These are phyloP conservation scores for Furculomyces boomerangus DNA, from an alignment of 371 early-diverging fungal genomes.

Conservation along the genomic window DNA sequence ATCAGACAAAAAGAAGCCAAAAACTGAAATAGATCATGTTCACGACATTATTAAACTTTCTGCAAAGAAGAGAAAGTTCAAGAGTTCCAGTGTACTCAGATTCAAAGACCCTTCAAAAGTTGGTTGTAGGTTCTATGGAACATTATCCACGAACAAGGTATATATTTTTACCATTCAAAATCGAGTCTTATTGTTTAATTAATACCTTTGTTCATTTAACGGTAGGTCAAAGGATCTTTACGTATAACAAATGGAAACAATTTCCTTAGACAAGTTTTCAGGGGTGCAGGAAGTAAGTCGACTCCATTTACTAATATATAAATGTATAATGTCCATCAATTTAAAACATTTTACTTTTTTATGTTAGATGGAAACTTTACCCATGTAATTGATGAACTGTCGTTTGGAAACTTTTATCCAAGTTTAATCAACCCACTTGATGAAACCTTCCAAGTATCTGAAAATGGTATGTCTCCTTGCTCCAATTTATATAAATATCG, in stretches of 20 bases:
- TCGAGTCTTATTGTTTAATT: too few relatives aligned
- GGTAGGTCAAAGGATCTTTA: constrained; percentile 54
- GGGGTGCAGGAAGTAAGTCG: too few relatives aligned
- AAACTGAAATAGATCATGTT: constrained; percentile 7
- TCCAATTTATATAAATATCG: not conserved
- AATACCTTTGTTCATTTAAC: too few relatives aligned
- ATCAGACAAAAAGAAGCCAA: not conserved
- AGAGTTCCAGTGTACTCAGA: not conserved
- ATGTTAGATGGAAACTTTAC: constrained; percentile 63
- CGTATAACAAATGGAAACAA: constrained; percentile 79
- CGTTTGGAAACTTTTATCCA: constrained; percentile 73
- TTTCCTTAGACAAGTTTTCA: not conserved
- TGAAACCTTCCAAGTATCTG: constrained; percentile 45
- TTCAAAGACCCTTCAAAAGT: constrained; percentile 8
- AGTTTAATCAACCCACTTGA: constrained; percentile 74
- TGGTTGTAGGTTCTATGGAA: constrained; percentile 62
- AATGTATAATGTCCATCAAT: too few relatives aligned
- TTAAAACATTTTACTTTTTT: too few relatives aligned
- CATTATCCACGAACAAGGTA: constrained; percentile 46
- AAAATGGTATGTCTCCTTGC: constrained; percentile 12
- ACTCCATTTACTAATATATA: too few relatives aligned
- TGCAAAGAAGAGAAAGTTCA: not conserved
- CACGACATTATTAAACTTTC: constrained; percentile 16
- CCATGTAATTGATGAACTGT: constrained; percentile 76
- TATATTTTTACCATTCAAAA: not conserved